phyloP scores from a whole-genome alignment of 2,329 filamentous ascomycete species.

The Penicillium hesseltinei region DNA sequence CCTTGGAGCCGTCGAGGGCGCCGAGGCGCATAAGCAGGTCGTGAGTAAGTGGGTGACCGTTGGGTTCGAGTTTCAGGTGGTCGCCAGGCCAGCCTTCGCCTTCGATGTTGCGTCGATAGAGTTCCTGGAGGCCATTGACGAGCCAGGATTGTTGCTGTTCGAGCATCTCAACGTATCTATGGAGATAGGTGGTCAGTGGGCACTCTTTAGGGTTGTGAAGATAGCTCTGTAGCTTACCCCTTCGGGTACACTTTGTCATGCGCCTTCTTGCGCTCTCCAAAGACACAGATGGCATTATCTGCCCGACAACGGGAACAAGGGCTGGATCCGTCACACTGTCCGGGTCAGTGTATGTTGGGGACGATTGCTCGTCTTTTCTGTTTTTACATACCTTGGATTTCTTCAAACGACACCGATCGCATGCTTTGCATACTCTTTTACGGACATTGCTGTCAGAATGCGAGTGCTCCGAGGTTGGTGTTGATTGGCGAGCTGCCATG shows the following conservation, averaged over 20 bases:
- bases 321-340: conserved; percentile 58
- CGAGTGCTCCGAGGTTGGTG: conserved; percentile 40
- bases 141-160: conserved; percentile 64
- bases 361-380: conserved; percentile 10
- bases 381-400: conserved; percentile 59
- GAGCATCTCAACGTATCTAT: conserved; percentile 64
- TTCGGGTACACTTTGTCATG: conserved; percentile 69
- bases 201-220: not conserved
- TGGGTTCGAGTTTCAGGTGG: conserved; percentile 50
- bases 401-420: conserved; percentile 64
- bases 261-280: conserved; percentile 64
- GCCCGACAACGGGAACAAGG: conserved; percentile 62
- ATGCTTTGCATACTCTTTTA: conserved; percentile 66
- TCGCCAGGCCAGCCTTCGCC: conserved; percentile 58
- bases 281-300: conserved; percentile 64
- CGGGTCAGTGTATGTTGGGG: conserved; percentile 25
- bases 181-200: conserved; percentile 7
- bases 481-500: conserved; percentile 43
- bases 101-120: conserved; percentile 54
- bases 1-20: conserved; percentile 53
- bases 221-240: conserved; percentile 48
- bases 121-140: conserved; percentile 59
- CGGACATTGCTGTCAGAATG: conserved; percentile 50
- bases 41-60: conserved; percentile 61
- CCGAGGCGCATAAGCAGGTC: conserved; percentile 61